Base-by-base conservation (phyloP, 768 basidiomycete genomes). In the Lactarius sp. region DNA sequence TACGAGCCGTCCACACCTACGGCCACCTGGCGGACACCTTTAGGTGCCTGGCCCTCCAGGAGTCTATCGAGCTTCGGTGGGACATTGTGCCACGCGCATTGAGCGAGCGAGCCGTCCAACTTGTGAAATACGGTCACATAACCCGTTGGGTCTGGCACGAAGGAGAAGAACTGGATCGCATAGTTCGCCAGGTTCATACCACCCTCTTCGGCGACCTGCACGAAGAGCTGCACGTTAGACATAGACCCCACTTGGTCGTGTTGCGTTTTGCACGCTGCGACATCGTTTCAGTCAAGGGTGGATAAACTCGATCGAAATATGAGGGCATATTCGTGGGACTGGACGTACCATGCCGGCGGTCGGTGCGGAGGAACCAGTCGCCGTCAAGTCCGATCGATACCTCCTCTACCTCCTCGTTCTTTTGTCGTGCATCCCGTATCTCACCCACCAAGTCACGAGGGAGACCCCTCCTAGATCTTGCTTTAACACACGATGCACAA, bases 301-400 rank as follows among this genome's bases (percentile, higher is more conserved):
- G 34, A 13, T 9, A 20, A 20, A 41, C 36, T 39, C 18, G 61
- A 51, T 56, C 6, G 55, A 9, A 41, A 20, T 7, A 27, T 18
- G 46, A 36, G 27, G 4, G 27, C 16, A 27, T 42, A 14, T 41
- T 27, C 22, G 22, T 12, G 60, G 44, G 47, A 22, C 51, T 18
- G 44, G 13, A 58, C 62, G 18, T 56, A 64, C 63, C 59, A 18
- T 60, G 53, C 22, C 63, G 63, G 14, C 1, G 4, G 34, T 60
- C 47, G 20, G 63, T 56, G 6, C 59, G 59, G 20, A 64, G 53
- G 34, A 64, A 64, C 63, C 63, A 64, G 16, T 64, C 63, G 33
- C 49, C 59, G n/a, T 64, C 59, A 46, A 60, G 41, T 44, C 63
- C 63, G 8, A 56, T 51, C 16, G 63, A 55, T 33, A 60, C 20